Evolutionary conservation across 441 rosid genomes (phyloP), one percentile per base, ranked within the genome.

Genomic region (Melianthus villosus): DNA sequence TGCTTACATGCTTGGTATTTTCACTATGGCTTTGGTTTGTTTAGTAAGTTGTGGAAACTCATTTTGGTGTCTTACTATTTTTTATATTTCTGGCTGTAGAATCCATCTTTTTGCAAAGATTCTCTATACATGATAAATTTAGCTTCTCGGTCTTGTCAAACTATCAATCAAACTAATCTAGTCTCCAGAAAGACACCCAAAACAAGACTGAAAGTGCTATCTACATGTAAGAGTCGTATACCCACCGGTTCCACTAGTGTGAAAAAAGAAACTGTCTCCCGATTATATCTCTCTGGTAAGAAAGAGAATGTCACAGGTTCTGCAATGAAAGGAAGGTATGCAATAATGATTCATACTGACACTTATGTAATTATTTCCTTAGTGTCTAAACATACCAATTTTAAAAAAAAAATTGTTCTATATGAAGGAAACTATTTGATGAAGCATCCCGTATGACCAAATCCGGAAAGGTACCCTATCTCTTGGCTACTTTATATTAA

Each of bases 1-100:
- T 76, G 38, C 40, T 82, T 38, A 63, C 83, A 26, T 82, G 94
- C 62, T 54, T 82, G 70, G 94, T 82, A 34, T n/a, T n/a, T n/a
- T n/a, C n/a, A n/a, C n/a, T n/a, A n/a, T n/a, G n/a, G n/a, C n/a
- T n/a, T n/a, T n/a, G n/a, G n/a, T n/a, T n/a, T n/a, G n/a, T n/a
- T n/a, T n/a, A n/a, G n/a, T n/a, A n/a, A n/a, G n/a, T n/a, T n/a
- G n/a, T n/a, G n/a, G n/a, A n/a, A n/a, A n/a, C n/a, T n/a, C n/a
- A n/a, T n/a, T n/a, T n/a, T n/a, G n/a, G n/a, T n/a, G n/a, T n/a
- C n/a, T n/a, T n/a, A n/a, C n/a, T 42, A 19, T 41, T 46, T 26
- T 44, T 27, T n/a, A 48, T 34, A 14, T 34, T 42, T 46, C 11
- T 46, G 16, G 25, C 42, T 53, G 63, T 49, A 82, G 86, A 72